Conservation (phyloP, 2,329 filamentous ascomycete species). For the Alternaria dauci region DNA sequence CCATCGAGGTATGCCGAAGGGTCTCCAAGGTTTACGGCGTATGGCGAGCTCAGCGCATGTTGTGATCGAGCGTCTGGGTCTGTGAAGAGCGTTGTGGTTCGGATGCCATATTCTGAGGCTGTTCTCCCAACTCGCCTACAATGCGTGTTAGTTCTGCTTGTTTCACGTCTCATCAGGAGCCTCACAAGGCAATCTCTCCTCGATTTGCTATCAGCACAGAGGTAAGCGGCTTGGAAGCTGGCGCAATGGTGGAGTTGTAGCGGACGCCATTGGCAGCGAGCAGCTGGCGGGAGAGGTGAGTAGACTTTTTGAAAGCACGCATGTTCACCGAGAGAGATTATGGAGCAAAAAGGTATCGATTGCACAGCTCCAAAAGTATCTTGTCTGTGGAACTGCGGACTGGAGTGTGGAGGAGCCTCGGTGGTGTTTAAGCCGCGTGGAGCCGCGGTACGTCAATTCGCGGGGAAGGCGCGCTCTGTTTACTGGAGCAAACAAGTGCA, state of each 20-base stretch:
- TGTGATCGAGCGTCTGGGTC: slow-evolving; percentile 87
- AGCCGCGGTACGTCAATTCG: slow-evolving; percentile 34
- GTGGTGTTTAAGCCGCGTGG: slow-evolving; percentile 34
- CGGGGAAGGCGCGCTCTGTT: slow-evolving; percentile 30
- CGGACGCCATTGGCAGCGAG: slow-evolving; percentile 41
- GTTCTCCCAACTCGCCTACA: slow-evolving; percentile 81
- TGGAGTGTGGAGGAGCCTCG: slow-evolving; percentile 33
- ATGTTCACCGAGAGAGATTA: slow-evolving; percentile 34
- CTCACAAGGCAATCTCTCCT: slow-evolving; percentile 87
- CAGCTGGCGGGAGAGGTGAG: slow-evolving; percentile 47
- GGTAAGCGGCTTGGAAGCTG: slow-evolving; percentile 58
- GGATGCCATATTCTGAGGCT: slow-evolving; percentile 86
- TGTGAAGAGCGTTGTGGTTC: slow-evolving; percentile 93
- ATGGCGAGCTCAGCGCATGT: slow-evolving; percentile 85
- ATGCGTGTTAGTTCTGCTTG: not conserved
- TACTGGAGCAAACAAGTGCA: slow-evolving; percentile 20
- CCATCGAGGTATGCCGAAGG: slow-evolving; percentile 91
- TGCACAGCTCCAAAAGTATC: slow-evolving; percentile 29
- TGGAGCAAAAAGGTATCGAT: slow-evolving; percentile 20
- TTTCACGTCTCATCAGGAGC: not conserved
- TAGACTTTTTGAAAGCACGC: slow-evolving; percentile 48
- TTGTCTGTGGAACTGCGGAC: slow-evolving; percentile 19
- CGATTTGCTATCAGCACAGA: slow-evolving; percentile 96
- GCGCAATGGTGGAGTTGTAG: slow-evolving; percentile 42
- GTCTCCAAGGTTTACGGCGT: slow-evolving; percentile 82